Base-by-base conservation (phyloP, 2,329 filamentous ascomycete genomes). In the Plectosphaerella cucumerina region DNA sequence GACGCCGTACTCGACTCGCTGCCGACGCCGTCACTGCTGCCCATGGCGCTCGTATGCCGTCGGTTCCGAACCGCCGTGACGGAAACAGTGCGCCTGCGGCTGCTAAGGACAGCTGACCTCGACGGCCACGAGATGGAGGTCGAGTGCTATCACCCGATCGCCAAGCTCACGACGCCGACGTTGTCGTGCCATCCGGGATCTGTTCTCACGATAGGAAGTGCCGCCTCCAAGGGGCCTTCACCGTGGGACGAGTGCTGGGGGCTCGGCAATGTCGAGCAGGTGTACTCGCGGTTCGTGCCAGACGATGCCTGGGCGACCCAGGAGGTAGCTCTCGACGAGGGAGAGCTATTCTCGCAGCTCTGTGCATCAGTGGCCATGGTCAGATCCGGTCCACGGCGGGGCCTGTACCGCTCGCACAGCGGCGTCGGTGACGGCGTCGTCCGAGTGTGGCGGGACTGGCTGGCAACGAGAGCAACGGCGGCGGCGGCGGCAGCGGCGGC, bases 71-170 rank as follows among this genome's bases (percentile, higher is more conserved):
- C 74, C 39, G 62, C 88, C 39, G 76, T 87, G 51, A 68, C 84
- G 5, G 80, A 81, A 22, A 77, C 89, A 43, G 68, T 90, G 8
- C 81, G 87, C 56, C 76, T 78, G 46, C 84, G 87, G 33, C 73
- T 90, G 2, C 68, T 85, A 44, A 65, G 77, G 18, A 81, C 82
- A 18, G 76, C 82, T 5, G 70, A 78, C 3, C 68, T 86, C 8
- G 69, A 77, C 35, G 78, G 82, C 35, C 81, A 89, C 61, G 80
- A 84, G 49, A 69, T 94, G 37, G 81, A 92, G 35, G 80, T 95
- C 41, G 88, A 93, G 70, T 90, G 87, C 65, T 92, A 87, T 62
- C 88, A 87, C 56, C 89, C 89, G 0, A 82, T 76, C 55, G 83
- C 79, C 21, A 86, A 85, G 65, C 73, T 87, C 47, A 84, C 79